These are phyloP conservation scores for Ophiosphaerella korrae DNA, from an alignment of 2,329 filamentous ascomycete species.

Conservation along the genomic window DNA sequence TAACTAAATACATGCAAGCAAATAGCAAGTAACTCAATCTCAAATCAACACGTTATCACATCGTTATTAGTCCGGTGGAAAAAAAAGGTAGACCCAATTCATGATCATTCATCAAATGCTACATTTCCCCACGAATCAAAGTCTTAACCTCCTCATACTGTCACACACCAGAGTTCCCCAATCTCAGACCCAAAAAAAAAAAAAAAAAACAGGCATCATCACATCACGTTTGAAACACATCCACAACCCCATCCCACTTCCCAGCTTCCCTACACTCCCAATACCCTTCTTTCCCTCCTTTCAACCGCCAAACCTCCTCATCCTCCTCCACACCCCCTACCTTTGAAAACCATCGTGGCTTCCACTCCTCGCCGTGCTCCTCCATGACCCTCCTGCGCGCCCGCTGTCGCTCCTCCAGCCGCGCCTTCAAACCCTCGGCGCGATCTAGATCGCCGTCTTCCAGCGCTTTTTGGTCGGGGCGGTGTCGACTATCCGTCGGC, in stretches of 20 bases:
- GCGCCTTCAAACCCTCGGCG: slow-evolving; percentile 82
- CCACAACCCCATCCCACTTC: slow-evolving; percentile 65
- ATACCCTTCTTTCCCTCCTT: slow-evolving; percentile 82
- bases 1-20: too few species aligned
- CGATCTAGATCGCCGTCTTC: slow-evolving; percentile 82
- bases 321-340: slow-evolving; percentile 51
- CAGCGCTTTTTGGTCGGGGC: slow-evolving; percentile 84
- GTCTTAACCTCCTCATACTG: too few species aligned
- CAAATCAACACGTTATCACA: too few species aligned
- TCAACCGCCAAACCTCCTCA: slow-evolving; percentile 65
- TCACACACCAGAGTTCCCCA: background rate
- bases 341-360: slow-evolving; percentile 82
- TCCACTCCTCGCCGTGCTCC: slow-evolving; percentile 71
- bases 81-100: too few species aligned
- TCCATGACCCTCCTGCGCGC: slow-evolving; percentile 76
- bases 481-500: slow-evolving; percentile 78
- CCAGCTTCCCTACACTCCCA: slow-evolving; percentile 83
- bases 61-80: too few species aligned
- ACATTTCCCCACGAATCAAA: too few species aligned
- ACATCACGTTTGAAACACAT: slow-evolving; percentile 56
- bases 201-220: background rate
- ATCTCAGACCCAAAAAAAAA: background rate
- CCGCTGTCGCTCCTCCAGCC: slow-evolving; percentile 85
- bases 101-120: too few species aligned
- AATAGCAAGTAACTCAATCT: too few species aligned